Conservation (phyloP, 164 flowering plant species). For the Tetracentron sinense region DNA sequence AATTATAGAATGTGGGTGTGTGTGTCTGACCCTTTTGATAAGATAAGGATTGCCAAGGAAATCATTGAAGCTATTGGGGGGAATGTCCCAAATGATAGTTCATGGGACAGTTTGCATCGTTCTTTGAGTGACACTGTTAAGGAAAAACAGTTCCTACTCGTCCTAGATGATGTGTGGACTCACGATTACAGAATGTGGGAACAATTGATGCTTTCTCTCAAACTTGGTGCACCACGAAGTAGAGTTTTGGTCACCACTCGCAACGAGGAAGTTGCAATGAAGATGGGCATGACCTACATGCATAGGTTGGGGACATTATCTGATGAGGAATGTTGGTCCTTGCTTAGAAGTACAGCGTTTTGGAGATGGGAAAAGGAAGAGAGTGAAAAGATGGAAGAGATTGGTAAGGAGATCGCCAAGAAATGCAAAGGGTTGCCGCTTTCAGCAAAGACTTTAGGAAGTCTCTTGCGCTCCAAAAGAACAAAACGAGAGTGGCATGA, state of each 20-base stretch:
- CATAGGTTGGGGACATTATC: constrained; percentile 5
- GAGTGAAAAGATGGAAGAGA: not conserved
- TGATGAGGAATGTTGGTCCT: constrained; percentile 16
- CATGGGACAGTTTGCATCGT: constrained; percentile 4
- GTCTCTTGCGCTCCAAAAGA: too few relatives aligned
- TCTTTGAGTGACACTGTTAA: not conserved
- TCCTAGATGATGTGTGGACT: too few relatives aligned
- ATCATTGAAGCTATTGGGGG: constrained; percentile 3
- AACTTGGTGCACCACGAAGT: constrained; percentile 13
- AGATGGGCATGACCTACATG: too few relatives aligned
- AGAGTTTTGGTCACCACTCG: constrained; percentile 27
- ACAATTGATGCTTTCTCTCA: constrained; percentile 4
- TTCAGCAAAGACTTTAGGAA: constrained; percentile 14
- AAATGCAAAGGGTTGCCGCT: constrained; percentile 28
- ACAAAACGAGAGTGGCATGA: not conserved
- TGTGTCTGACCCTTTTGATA: too few relatives aligned
- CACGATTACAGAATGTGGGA: constrained; percentile 10
- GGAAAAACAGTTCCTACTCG: too few relatives aligned
- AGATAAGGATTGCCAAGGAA: constrained; percentile 5
- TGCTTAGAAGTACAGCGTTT: too few relatives aligned
- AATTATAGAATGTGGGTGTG: constrained; percentile 20
- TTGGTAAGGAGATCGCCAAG: too few relatives aligned
- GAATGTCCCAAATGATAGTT: too few relatives aligned
- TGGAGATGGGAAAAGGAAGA: not conserved
- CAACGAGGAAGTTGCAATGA: too few relatives aligned